These are phyloP conservation scores for Carex kokanica DNA, from an alignment of 176 grass and related monocot species.

Conservation along the genomic window DNA sequence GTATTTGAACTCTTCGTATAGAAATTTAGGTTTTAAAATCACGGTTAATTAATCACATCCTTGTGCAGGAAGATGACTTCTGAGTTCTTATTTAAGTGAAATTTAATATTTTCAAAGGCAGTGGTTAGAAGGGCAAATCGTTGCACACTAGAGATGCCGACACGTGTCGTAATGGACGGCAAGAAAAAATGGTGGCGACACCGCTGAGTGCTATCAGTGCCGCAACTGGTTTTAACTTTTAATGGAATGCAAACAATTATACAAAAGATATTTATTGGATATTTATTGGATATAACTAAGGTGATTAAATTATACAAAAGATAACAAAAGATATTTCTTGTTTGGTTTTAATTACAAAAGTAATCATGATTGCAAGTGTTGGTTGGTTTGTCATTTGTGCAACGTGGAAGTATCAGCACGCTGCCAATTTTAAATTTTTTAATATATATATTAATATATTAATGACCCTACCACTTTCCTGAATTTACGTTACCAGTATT, in stretches of 20 bases:
- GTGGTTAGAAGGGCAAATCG: not conserved
- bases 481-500: too few species aligned
- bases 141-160: not conserved
- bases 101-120: too few species aligned
- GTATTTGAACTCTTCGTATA: too few species aligned
- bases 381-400: not conserved
- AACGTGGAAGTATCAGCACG: not conserved
- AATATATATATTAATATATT: too few species aligned
- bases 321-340: too few species aligned
- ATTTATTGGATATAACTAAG: too few species aligned
- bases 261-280: too few species aligned
- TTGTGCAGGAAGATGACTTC: not conserved
- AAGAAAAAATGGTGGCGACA: not conserved
- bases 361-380: not conserved
- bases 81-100: not conserved
- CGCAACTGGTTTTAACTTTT: not conserved
- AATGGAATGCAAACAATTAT: too few species aligned
- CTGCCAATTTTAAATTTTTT: not conserved
- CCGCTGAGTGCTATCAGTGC: not conserved
- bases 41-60: too few species aligned
- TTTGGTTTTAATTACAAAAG: not conserved
- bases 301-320: too few species aligned
- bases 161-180: not conserved
- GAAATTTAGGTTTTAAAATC: too few species aligned
- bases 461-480: too few species aligned